Conservation (phyloP, 192 early-diverging fungal species). For the Backusella circina region DNA sequence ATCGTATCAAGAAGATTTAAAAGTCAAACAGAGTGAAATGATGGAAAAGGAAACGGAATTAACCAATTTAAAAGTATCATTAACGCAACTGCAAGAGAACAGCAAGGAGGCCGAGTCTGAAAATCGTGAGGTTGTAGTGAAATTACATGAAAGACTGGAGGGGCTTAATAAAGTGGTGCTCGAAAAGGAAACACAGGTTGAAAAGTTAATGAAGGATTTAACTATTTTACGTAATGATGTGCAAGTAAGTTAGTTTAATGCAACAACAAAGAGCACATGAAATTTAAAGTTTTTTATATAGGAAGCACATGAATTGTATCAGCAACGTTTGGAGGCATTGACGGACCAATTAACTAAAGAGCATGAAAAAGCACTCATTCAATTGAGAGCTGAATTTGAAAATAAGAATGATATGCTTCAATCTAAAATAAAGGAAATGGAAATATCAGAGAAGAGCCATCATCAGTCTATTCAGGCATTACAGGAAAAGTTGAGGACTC, state of each 20-base stretch:
- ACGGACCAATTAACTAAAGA: neutral
- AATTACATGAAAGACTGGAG: conserved; percentile 3
- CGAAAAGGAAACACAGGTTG: neutral
- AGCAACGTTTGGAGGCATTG: neutral
- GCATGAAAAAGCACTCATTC: neutral
- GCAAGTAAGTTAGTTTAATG: neutral
- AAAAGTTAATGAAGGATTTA: neutral
- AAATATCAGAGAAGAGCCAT: neutral
- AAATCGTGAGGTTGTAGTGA: neutral
- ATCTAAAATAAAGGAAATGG: neutral
- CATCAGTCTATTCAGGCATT: neutral
- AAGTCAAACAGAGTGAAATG: neutral
- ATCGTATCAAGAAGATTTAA: conserved; percentile 5
- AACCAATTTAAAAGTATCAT: conserved; percentile 1
- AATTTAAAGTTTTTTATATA: neutral
- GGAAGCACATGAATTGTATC: neutral
- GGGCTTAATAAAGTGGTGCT: neutral
- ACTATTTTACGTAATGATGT: neutral
- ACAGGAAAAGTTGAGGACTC: conserved; percentile 5
- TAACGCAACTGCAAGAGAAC: neutral
- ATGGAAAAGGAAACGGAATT: neutral
- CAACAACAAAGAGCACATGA: no score
- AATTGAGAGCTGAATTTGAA: neutral
- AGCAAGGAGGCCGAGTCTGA: neutral
- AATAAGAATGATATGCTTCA: neutral